Conservation (phyloP, 768 basidiomycete genomes). For the Lentinula raphanica region DNA sequence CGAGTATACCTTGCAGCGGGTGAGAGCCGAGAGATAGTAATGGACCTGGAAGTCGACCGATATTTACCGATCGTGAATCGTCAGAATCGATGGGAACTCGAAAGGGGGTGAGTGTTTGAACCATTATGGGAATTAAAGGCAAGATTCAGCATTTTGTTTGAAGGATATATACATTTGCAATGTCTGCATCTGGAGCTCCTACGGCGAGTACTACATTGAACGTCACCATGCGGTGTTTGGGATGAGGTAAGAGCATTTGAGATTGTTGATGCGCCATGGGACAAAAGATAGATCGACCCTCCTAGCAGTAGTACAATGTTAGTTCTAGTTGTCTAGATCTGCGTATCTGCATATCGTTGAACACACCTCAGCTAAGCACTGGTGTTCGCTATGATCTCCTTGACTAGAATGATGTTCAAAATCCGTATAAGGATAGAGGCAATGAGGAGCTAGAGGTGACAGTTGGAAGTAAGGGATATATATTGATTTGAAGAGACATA, state of each 20-base stretch:
- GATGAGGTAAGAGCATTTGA: too few relatives aligned
- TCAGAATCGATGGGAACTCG: constrained; percentile 18
- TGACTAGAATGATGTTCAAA: neutral
- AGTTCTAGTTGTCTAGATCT: neutral
- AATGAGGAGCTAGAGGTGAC: neutral
- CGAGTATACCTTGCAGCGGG: constrained; percentile 16
- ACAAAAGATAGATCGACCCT: too few relatives aligned
- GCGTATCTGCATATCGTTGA: too few relatives aligned
- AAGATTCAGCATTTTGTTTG: neutral
- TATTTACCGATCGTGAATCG: constrained; percentile 19
- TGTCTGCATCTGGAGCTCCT: constrained; percentile 16
- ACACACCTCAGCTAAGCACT: neutral
- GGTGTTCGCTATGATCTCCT: neutral
- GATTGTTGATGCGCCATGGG: too few relatives aligned
- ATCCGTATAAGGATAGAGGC: neutral
- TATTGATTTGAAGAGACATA: neutral
- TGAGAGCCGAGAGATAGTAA: constrained; percentile 9
- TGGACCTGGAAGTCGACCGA: constrained; percentile 20
- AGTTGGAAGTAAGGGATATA: neutral
- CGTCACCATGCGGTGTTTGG: constrained; percentile 18
- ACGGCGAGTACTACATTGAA: constrained; percentile 15
- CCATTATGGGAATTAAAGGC: neutral
- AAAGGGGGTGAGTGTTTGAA: constrained; percentile 13
- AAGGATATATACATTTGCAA: constrained; percentile 18
- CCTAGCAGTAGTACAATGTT: too few relatives aligned